These are phyloP conservation scores for Rheum nobile DNA, from an alignment of 148 eudicot species.

Conservation along the genomic window DNA sequence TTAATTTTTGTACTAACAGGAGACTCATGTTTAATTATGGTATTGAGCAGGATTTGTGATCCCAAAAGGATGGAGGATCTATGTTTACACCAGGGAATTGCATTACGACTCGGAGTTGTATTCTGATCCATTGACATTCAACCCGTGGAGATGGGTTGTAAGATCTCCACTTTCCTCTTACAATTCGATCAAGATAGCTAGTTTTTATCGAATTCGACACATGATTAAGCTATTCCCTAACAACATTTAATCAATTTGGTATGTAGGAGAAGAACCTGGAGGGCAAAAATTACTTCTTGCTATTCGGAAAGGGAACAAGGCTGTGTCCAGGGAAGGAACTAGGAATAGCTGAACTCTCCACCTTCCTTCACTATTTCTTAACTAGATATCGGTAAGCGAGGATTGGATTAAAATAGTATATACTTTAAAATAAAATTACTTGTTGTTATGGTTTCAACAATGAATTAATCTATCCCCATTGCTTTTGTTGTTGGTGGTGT, in stretches of 20 bases:
- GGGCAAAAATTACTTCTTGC: conserved; percentile 46
- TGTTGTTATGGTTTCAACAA: background rate
- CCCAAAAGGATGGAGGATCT: conserved; percentile 93
- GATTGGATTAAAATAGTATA: no score
- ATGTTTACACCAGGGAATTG: conserved; percentile 77
- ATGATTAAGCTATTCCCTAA: no score
- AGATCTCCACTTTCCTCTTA: no score
- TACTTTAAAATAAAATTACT: no score
- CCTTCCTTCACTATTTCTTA: conserved; percentile 89
- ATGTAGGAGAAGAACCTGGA: conserved; percentile 64
- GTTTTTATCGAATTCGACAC: no score
- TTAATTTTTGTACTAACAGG: background rate
- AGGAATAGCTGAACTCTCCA: conserved; percentile 81
- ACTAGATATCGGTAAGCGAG: conserved; percentile 55
- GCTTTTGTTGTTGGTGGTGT: background rate
- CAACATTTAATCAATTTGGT: background rate
- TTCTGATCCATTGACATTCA: conserved; percentile 68
- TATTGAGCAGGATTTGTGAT: conserved; percentile 49
- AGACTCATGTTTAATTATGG: background rate
- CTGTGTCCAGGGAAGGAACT: conserved; percentile 94
- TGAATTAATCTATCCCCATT: background rate
- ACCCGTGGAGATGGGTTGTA: conserved; percentile 99
- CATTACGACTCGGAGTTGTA: conserved; percentile 64
- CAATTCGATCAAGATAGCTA: no score
- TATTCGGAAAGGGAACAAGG: conserved; percentile 91